These are phyloP conservation scores for Hortaea werneckii DNA, from an alignment of 2,329 filamentous ascomycete species.

Conservation along the genomic window DNA sequence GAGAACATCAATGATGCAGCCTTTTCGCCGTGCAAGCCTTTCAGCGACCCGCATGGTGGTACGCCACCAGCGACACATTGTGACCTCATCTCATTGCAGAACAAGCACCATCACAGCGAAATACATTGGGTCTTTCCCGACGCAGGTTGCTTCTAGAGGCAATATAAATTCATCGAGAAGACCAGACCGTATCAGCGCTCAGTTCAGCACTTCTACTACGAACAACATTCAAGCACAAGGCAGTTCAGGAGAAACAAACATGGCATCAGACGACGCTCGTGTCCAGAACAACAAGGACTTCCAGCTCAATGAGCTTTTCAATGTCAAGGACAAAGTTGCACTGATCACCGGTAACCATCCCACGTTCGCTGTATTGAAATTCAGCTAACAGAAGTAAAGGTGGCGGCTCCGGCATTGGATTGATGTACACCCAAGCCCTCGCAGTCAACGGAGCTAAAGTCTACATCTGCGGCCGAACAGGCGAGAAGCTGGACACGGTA, in stretches of 20 bases:
- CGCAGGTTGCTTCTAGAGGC: no score
- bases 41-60: no score
- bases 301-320: constrained; percentile 25
- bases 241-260: constrained; percentile 41
- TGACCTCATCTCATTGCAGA: no score
- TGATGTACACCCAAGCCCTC: constrained; percentile 38
- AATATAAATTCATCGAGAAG: background rate
- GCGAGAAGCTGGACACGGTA: constrained; percentile 40
- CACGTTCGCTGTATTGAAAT: background rate
- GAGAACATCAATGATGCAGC: no score
- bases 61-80: no score
- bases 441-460: constrained; percentile 35
- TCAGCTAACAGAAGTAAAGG: constrained; percentile 16
- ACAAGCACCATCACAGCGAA: no score
- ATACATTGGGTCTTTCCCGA: background rate
- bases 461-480: constrained; percentile 38
- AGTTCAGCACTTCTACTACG: constrained; percentile 6
- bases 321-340: constrained; percentile 31
- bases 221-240: constrained; percentile 1
- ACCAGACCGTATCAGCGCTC: constrained; percentile 4
- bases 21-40: no score
- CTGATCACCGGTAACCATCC: constrained; percentile 25
- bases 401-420: constrained; percentile 37
- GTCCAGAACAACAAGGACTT: constrained; percentile 27
- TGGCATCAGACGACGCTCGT: constrained; percentile 16